Conservation (phyloP, 2,329 filamentous ascomycete genomes). For the Pestalotiopsis sp. region DNA sequence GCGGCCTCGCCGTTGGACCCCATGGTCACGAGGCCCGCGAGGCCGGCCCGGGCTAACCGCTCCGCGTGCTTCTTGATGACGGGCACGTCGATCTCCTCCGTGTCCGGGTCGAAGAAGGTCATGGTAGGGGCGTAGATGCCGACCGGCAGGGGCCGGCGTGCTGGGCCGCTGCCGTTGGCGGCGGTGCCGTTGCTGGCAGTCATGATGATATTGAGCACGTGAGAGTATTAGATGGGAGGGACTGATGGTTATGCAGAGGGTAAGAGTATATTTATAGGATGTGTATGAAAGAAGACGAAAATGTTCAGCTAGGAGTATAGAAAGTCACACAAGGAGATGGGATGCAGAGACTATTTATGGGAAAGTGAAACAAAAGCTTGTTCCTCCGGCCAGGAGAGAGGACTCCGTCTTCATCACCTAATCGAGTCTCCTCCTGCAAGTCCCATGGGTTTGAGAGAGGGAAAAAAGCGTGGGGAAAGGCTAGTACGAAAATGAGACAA, state of each 20-base stretch:
- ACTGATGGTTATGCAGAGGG: conserved; percentile 2
- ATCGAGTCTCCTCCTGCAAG: neutral
- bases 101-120: conserved; percentile 85
- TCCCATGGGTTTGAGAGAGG: neutral
- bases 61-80: conserved; percentile 80
- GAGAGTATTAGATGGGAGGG: conserved; percentile 3
- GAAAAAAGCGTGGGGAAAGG: conserved; percentile 7
- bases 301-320: conserved; percentile 19
- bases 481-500: conserved; percentile 14
- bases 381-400: neutral
- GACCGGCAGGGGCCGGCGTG: conserved; percentile 66
- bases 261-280: neutral
- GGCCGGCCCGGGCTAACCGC: conserved; percentile 75
- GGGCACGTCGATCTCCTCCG: conserved; percentile 82
- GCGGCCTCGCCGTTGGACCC: conserved; percentile 91
- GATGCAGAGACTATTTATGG: conserved; percentile 13
- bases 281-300: conserved; percentile 12
- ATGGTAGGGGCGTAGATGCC: conserved; percentile 89
- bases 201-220: conserved; percentile 32
- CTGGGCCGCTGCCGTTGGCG: conserved; percentile 30
- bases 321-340: conserved; percentile 17
- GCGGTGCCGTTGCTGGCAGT: conserved; percentile 32
- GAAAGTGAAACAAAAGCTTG: neutral
- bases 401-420: conserved; percentile 11
- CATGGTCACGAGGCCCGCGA: conserved; percentile 83